These are phyloP conservation scores for Galeopsis tetrahit DNA, from an alignment of 257 asterid genomes.

Conservation along the genomic window DNA sequence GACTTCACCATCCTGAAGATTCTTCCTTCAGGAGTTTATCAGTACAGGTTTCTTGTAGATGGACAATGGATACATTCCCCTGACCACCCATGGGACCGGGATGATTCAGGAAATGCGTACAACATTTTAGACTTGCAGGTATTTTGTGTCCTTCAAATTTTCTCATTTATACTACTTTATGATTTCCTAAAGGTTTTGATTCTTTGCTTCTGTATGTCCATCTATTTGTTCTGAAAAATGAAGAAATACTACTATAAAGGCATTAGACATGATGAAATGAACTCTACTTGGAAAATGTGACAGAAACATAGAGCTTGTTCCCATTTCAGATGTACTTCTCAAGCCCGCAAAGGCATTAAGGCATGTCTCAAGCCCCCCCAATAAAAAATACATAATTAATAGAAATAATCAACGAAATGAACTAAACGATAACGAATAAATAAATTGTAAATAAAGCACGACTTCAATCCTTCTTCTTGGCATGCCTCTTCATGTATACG, in stretches of 20 bases:
- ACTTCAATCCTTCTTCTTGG: too few relatives aligned
- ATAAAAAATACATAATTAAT: too few relatives aligned
- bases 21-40: slow-evolving; percentile 93
- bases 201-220: neutral
- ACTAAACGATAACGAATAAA: too few relatives aligned
- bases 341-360: too few relatives aligned
- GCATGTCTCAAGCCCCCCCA: too few relatives aligned
- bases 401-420: too few relatives aligned
- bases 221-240: slow-evolving; percentile 13
- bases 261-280: neutral
- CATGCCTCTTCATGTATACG: too few relatives aligned
- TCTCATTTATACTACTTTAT: neutral
- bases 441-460: too few relatives aligned
- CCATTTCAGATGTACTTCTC: neutral
- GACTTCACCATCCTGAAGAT: slow-evolving; percentile 98
- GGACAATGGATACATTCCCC: slow-evolving; percentile 90
- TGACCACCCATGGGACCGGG: slow-evolving; percentile 78
- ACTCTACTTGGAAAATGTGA: neutral
- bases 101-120: slow-evolving; percentile 80
- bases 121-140: slow-evolving; percentile 96
- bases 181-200: neutral
- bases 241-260: slow-evolving; percentile 16
- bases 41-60: slow-evolving; percentile 88
- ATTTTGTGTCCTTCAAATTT: slow-evolving; percentile 31
- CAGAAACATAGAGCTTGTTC: slow-evolving; percentile 12